Base-by-base conservation (phyloP, 2,329 filamentous ascomycete species). In the Stromatinia cepivora region DNA sequence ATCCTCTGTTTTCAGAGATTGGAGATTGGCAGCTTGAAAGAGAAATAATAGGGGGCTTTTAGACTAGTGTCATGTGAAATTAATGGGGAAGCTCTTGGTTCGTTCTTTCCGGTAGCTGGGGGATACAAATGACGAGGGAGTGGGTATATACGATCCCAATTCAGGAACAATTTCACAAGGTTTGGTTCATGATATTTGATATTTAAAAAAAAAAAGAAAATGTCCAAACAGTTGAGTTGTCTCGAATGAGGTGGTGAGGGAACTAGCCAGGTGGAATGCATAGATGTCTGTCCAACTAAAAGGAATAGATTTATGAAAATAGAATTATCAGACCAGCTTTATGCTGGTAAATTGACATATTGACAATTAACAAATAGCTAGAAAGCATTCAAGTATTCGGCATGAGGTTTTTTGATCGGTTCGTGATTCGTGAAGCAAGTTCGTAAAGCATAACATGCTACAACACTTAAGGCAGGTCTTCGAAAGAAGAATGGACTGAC, bases 41-140 rank as follows among this genome's bases (percentile, higher is more conserved):
- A 50, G 31, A 62, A 52, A 64, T 36, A 52, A 64, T 64, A 64
- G 61, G 61, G 61, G 61, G 61, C 61, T 39, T 50, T 48, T 39
- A 64, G 61, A 52, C 46, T 64, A 52, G 61, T 64, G 61, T 52
- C 34, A 52, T 64, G 22, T 64, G 22, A 63, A 63, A 63, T 63
- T 50, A 63, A 63, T 63, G 45, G 59, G 46, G 59, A 63, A 48
- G 45, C 58, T 48, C 48, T 63, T 17, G 22, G 45, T 63, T 42
- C 45, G 31, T 11, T 25, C 45, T 22, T 36, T 62, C 59, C 45
- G 22, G 48, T 31, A 36, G 28, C 59, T 63, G 45, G 59, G 59
- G 59, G 59, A 50, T n/a, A 25, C 10, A 61, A 61, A 61, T 61
- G 57, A 61, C 57, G 57, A 61, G 39, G 39, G 39, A 45, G 39